A percentile compares a stretch with the other conserved stretches of the same genome.
These are phyloP conservation scores for Xylaria polymorpha DNA, from an alignment of 2,329 filamentous ascomycete species.

Conservation along the genomic window DNA sequence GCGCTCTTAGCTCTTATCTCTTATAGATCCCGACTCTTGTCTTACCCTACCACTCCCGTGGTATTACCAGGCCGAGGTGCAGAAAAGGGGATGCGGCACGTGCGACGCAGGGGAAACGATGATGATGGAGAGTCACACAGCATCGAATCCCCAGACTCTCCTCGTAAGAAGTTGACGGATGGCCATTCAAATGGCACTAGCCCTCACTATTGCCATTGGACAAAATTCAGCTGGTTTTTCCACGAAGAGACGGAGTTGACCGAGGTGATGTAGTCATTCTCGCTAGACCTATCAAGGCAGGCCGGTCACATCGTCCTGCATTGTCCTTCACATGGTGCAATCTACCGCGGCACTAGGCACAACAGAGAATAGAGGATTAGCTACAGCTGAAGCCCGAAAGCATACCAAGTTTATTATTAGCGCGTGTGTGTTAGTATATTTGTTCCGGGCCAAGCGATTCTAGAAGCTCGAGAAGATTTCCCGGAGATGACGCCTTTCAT, in stretches of 20 bases:
- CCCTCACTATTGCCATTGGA: conserved; percentile 6
- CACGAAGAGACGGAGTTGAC: background rate
- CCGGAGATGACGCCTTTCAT: conserved; percentile 14
- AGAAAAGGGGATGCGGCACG: conserved; percentile 10
- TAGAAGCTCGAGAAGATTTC: conserved; percentile 21
- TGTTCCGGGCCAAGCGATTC: conserved; percentile 11
- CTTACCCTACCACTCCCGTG: background rate
- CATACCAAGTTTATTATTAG: conserved; percentile 3
- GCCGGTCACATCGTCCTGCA: conserved; percentile 4
- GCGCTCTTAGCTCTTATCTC: conserved; percentile 24
- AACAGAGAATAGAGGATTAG: background rate
- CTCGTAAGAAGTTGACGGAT: background rate
- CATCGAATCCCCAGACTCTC: conserved; percentile 13
- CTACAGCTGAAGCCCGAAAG: conserved; percentile 8
- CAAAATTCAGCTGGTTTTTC: background rate
- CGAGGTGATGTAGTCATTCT: background rate
- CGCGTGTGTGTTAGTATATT: background rate
- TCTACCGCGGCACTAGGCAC: conserved; percentile 2
- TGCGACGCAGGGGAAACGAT: conserved; percentile 21
- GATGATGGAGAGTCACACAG: conserved; percentile 7
- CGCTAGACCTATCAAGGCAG: conserved; percentile 32
- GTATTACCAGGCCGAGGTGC: conserved; percentile 1
- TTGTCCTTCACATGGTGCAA: conserved; percentile 7
- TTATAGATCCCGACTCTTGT: conserved; percentile 4
- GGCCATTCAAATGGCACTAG: background rate